These are phyloP conservation scores for Leucocoprinus sp. DNA, from an alignment of 768 basidiomycete species.

Conservation along the genomic window DNA sequence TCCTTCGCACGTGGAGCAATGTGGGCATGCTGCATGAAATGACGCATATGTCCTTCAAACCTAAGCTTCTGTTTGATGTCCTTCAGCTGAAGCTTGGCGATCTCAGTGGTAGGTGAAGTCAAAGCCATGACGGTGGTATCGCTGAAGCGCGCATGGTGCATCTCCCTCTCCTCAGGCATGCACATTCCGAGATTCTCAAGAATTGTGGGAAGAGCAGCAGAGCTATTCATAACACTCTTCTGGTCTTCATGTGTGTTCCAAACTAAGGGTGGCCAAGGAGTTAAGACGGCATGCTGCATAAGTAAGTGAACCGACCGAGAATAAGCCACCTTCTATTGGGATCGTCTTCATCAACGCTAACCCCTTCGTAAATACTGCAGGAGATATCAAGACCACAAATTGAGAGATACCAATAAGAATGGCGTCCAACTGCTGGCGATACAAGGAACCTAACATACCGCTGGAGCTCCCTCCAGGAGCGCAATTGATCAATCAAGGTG, in stretches of 20 bases:
- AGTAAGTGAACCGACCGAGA: neutral
- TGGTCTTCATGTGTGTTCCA: slow-evolving; percentile 8
- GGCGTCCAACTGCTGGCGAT: neutral
- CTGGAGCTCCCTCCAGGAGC: neutral
- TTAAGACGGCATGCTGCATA: neutral
- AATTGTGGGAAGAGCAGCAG: neutral
- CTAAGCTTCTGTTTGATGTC: neutral
- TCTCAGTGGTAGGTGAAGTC: slow-evolving; percentile 2
- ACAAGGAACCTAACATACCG: neutral
- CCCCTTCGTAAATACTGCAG: slow-evolving; percentile 4
- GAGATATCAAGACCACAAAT: neutral
- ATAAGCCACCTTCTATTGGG: slow-evolving; percentile 1
- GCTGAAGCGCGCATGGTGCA: neutral
- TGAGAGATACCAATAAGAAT: neutral
- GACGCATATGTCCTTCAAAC: neutral
- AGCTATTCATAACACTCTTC: neutral
- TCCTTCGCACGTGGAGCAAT: neutral
- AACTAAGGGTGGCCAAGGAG: neutral
- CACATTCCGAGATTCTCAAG: neutral
- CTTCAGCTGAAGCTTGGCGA: slow-evolving; percentile 1
- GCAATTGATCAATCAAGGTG: neutral
- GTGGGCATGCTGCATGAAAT: neutral
- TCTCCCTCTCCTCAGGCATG: neutral
- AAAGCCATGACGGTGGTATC: slow-evolving; percentile 1
- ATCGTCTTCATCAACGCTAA: slow-evolving; percentile 5